Base-by-base conservation (phyloP, 768 basidiomycete species). In the Trametes meyenii region DNA sequence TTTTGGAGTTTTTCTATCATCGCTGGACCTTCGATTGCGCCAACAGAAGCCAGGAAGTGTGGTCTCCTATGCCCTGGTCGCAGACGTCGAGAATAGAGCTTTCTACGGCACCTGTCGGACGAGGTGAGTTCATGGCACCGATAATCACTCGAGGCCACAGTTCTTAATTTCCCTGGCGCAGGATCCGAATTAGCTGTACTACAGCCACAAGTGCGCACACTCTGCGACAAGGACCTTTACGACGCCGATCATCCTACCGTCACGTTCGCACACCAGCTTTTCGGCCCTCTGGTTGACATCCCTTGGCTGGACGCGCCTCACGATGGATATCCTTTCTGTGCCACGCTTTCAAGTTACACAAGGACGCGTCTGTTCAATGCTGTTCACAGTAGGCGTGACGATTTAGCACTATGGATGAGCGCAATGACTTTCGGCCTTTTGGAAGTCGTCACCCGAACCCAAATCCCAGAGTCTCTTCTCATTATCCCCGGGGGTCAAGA, bases 11-110 rank as follows among this genome's bases (percentile, higher is more conserved):
- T n/a, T n/a, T n/a, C n/a, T n/a, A n/a, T n/a, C n/a, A n/a, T n/a
- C n/a, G n/a, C n/a, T n/a, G n/a, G n/a, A n/a, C n/a, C n/a, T n/a
- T n/a, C n/a, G n/a, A n/a, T n/a, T n/a, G n/a, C n/a, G n/a, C n/a
- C n/a, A n/a, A n/a, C n/a, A n/a, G n/a, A n/a, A n/a, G n/a, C n/a
- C n/a, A n/a, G n/a, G n/a, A n/a, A n/a, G n/a, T n/a, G n/a, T n/a
- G n/a, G n/a, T 33, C 58, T 1, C 58, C 58, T 10, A 60, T 60
- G 58, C 58, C 58, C 1, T 60, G 58, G 58, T 52, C 50, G 17
- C 40, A 29, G 4, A 16, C 2, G 11, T 60, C 58, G 0, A 8
- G 44, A 13, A 12, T 24, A 7, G 57, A 58, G 45, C 5, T 33
- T 2, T 6, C 13, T 33, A 5, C 29, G 0, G 8, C 29, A 33